Conservation (phyloP, 345 rosid species). For the Punica granatum region DNA sequence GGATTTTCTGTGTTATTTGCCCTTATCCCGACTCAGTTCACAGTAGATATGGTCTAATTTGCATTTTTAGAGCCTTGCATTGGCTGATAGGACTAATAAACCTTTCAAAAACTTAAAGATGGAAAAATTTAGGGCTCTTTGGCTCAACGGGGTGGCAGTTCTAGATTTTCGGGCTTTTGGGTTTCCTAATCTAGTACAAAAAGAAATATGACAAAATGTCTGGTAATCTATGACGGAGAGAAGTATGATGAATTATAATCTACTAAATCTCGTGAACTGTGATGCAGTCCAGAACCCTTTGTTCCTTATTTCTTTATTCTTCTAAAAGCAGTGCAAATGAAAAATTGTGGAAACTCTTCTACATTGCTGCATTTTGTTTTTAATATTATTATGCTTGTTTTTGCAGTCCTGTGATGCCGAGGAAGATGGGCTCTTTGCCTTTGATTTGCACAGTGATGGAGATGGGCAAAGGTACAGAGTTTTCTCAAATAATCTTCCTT, state of each 20-base stretch:
- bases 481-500: slow-evolving; percentile 2
- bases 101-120: not conserved
- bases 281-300: no score
- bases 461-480: slow-evolving; percentile 57
- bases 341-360: not conserved
- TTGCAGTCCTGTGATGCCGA: slow-evolving; percentile 76
- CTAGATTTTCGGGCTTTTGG: not conserved
- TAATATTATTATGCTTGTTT: not conserved
- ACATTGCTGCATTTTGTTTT: not conserved
- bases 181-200: no score
- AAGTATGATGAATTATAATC: no score
- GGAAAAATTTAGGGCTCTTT: not conserved
- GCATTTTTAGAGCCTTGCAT: not conserved
- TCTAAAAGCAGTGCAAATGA: not conserved
- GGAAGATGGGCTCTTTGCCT: slow-evolving; percentile 77
- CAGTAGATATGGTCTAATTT: not conserved
- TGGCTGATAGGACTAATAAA: not conserved
- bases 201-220: not conserved
- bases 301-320: slow-evolving; percentile 3
- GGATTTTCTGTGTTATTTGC: not conserved
- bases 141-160: not conserved
- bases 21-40: not conserved
- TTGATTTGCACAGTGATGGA: slow-evolving; percentile 82
- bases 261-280: no score
- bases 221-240: no score